Evolutionary conservation across 176 grass and related monocot genomes (phyloP).

Genomic region (Oryza nivara): DNA sequence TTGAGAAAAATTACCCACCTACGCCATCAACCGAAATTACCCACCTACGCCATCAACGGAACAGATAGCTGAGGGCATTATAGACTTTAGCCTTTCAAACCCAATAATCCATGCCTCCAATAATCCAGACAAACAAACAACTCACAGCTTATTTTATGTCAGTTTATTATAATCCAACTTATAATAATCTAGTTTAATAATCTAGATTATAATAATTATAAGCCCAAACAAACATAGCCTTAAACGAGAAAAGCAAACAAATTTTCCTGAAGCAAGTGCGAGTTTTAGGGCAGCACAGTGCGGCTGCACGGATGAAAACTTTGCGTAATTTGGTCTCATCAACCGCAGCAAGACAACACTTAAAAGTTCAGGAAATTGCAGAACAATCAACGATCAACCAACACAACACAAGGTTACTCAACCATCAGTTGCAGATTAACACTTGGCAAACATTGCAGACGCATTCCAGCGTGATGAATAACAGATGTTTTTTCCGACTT

Average conservation of each 20-base stretch:
- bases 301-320: not conserved
- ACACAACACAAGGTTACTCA: not conserved
- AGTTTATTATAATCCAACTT: too few relatives aligned
- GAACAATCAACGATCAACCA: not conserved
- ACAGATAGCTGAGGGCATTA: accelerated
- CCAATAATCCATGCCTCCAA: too few relatives aligned
- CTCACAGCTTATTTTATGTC: too few relatives aligned
- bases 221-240: too few relatives aligned
- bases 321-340: not conserved
- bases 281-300: not conserved
- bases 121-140: too few relatives aligned
- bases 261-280: too few relatives aligned
- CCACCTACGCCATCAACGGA: too few relatives aligned
- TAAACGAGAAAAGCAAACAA: not conserved
- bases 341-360: not conserved
- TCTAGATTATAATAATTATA: too few relatives aligned
- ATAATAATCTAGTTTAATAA: too few relatives aligned
- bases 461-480: not conserved
- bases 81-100: too few relatives aligned
- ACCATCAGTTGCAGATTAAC: not conserved
- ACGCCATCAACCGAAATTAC: too few relatives aligned
- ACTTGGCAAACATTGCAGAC: not conserved
- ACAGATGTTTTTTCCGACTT: slow-evolving; percentile 10
- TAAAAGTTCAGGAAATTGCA: not conserved
- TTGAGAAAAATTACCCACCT: too few relatives aligned